These are phyloP conservation scores for Punctularia strigosozonata DNA, from an alignment of 768 basidiomycete species.

Conservation along the genomic window DNA sequence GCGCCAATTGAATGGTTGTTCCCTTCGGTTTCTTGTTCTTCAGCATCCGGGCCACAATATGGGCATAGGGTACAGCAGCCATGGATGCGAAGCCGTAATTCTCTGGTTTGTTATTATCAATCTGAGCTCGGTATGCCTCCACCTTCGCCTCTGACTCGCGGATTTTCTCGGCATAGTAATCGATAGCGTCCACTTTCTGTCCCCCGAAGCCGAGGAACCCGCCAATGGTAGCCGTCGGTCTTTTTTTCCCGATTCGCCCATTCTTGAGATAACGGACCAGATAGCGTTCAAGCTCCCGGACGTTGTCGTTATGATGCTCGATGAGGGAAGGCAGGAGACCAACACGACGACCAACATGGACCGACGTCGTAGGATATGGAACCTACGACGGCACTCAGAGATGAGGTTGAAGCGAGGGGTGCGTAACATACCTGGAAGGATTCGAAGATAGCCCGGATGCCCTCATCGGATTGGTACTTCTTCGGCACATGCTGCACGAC, in stretches of 20 bases:
- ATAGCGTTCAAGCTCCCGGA: slow-evolving; percentile 82
- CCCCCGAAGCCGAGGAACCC: slow-evolving; percentile 79
- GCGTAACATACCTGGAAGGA: slow-evolving; percentile 36
- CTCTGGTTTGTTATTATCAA: slow-evolving; percentile 68
- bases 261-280: slow-evolving; percentile 86
- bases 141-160: slow-evolving; percentile 61
- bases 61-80: slow-evolving; percentile 81
- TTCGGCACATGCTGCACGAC: slow-evolving; percentile 71
- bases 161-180: slow-evolving; percentile 63
- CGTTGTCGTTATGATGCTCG: slow-evolving; percentile 86
- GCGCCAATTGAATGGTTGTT: slow-evolving; percentile 60
- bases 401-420: too few relatives aligned
- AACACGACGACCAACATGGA: slow-evolving; percentile 80
- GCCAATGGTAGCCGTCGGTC: slow-evolving; percentile 74
- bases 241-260: slow-evolving; percentile 63
- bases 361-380: slow-evolving; percentile 86
- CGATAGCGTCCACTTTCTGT: slow-evolving; percentile 80
- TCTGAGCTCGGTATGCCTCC: slow-evolving; percentile 60
- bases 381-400: too few relatives aligned
- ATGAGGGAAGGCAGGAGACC: slow-evolving; percentile 85
- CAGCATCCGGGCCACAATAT: slow-evolving; percentile 69
- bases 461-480: slow-evolving; percentile 76
- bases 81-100: slow-evolving; percentile 89
- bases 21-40: slow-evolving; percentile 62
- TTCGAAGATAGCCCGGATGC: slow-evolving; percentile 67